Base-by-base conservation (phyloP, 345 rosid species). In the Orychophragmus violaceus region DNA sequence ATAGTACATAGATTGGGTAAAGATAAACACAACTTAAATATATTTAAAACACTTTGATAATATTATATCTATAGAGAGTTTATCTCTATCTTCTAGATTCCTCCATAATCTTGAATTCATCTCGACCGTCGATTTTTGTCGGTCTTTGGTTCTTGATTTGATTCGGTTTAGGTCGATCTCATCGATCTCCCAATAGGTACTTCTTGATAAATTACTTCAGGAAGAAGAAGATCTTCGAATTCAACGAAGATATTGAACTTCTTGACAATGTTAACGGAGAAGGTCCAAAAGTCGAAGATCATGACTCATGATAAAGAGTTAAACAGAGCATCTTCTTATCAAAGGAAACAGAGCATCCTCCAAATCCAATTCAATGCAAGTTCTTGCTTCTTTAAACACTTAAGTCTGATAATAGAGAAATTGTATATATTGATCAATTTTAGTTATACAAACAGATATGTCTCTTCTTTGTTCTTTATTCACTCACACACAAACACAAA, bases 171-270 rank as follows among this genome's bases (percentile, higher is more conserved):
- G n/a, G n/a, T n/a, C n/a, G n/a, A n/a, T n/a, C n/a, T n/a, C n/a
- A n/a, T n/a, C n/a, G n/a, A n/a, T n/a, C n/a, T n/a, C n/a, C n/a
- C n/a, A n/a, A n/a, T n/a, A n/a, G 87, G 86, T 89, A 66, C 72
- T 83, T 82, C 36, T 17, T 85, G 53, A 78, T 85, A 64, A 79
- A 67, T 5, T 59, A 82, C 50, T 83, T 89, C 33, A 89, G 67
- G 64, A 5, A 74, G 39, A 84, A 74, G 76, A 80, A 71, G 79
- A 5, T 75, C 8, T 75, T 83, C 36, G 24, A 71, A 50, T 88
- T 76, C 76, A 80, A 74, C 53, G 53, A 22, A 30, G 72, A 52
- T 28, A 75, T n/a, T 11, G 49, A 32, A 63, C 71, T 74, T 14
- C 55, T 54, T 55, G 74, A 74, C 57, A 46, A 62, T 44, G 74